Base-by-base conservation (phyloP, 2,329 filamentous ascomycete species). In the Apiospora aurea region DNA sequence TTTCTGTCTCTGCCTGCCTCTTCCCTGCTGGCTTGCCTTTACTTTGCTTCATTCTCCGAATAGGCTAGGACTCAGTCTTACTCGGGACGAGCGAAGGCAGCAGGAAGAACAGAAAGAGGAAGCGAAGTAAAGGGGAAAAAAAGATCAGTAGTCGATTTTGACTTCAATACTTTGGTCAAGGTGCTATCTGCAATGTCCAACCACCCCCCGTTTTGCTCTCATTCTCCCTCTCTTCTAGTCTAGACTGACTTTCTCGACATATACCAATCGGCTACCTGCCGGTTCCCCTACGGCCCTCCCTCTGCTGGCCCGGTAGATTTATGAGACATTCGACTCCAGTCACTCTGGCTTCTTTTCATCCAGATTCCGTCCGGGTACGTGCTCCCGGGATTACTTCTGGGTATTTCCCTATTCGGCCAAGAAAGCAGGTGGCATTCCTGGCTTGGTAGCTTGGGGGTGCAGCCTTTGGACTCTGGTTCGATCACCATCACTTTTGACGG, bases 141-240 rank as follows among this genome's bases (percentile, higher is more conserved):
- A 0, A 8, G 26, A 0, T 41, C 26, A 29, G 26, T 29, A 29
- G 66, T 29, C 26, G 66, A n/a, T 26, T 68, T 68, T 64, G 57
- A 64, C 57, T 64, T 64, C 57, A 64, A 64, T 64, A 64, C 57
- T 64, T 64, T 14, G 57, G 57, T 64, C 57, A 13, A 38, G 41
- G 57, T 64, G 34, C 57, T 64, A 41, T 34, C 57, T 64, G 57
- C 57, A 64, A 64, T 64, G 57, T 64, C 57, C 57, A 64, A 41
- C 57, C 57, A 64, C 57, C 21, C 41, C 41, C 66, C 41, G 66
- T 47, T 68, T 47, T 68, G 66, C 66, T 68, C 44, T 46, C 44
- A 68, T 46, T 68, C 66, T 68, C 41, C 41, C 66, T 68, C 66
- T n/a, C 57, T 64, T 64, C 57, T 64, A 64, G 57, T 41, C 57